phyloP scores from a whole-genome alignment of 306 rosid species.

The Phaseolus lunatus region DNA sequence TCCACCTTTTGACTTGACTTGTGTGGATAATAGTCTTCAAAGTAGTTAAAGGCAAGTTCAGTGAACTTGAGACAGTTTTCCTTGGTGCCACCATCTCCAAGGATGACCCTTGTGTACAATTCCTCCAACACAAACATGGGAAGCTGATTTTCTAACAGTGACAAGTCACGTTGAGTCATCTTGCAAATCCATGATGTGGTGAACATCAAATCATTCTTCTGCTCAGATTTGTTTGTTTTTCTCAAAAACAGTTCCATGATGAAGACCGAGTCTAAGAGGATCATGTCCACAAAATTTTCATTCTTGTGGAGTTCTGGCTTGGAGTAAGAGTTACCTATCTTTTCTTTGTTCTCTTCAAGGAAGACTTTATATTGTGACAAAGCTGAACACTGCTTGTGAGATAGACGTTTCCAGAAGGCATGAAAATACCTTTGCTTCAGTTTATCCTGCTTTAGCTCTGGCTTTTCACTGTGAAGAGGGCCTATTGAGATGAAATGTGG shows the following conservation, averaged over 20 bases:
- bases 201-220: slow-evolving; percentile 40
- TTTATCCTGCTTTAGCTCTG: slow-evolving; percentile 33
- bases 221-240: slow-evolving; percentile 3
- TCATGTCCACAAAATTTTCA: slow-evolving; percentile 25
- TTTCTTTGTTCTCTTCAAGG: slow-evolving; percentile 21
- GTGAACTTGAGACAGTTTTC: not conserved
- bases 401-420: slow-evolving; percentile 40
- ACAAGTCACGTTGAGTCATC: slow-evolving; percentile 38
- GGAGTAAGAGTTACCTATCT: slow-evolving; percentile 35
- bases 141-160: slow-evolving; percentile 43
- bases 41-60: slow-evolving; percentile 46
- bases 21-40: slow-evolving; percentile 43
- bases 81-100: not conserved
- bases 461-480: slow-evolving; percentile 36
- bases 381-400: slow-evolving; percentile 20
- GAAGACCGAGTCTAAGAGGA: slow-evolving; percentile 45
- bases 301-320: not conserved
- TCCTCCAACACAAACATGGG: slow-evolving; percentile 47
- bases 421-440: slow-evolving; percentile 45
- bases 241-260: slow-evolving; percentile 45
- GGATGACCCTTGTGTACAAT: slow-evolving; percentile 8
- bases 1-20: not conserved
- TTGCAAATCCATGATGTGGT: slow-evolving; percentile 42
- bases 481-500: slow-evolving; percentile 47
- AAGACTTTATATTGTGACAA: slow-evolving; percentile 21